A percentile compares a stretch with the other conserved stretches of the same genome.
Evolutionary conservation across 202 grass and related monocot genomes (phyloP).

Genomic region (Miscanthus sacchariflorus): DNA sequence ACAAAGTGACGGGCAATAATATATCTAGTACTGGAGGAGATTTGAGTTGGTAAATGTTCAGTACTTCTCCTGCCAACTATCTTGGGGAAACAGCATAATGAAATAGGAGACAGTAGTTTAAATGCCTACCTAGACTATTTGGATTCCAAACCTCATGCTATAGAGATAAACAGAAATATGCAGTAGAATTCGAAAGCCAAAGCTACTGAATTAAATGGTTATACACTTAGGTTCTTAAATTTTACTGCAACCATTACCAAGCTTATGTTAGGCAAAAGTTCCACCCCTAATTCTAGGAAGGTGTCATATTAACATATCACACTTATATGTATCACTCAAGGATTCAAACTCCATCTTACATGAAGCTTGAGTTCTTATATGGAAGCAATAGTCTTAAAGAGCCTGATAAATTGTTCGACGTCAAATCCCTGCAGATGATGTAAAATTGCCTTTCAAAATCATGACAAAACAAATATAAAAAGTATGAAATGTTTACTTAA

Average conservation of each 20-base stretch:
- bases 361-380: neutral
- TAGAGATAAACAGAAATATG: neutral
- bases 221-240: slow-evolving; percentile 8
- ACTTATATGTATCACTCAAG: slow-evolving; percentile 31
- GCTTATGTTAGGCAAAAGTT: slow-evolving; percentile 12
- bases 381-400: slow-evolving; percentile 20
- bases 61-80: neutral
- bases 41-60: neutral
- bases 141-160: neutral
- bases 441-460: slow-evolving; percentile 22
- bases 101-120: neutral
- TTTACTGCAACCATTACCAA: slow-evolving; percentile 5
- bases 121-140: neutral
- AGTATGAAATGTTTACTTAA: neutral
- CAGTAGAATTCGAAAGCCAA: neutral
- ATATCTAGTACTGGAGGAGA: neutral
- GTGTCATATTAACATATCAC: neutral
- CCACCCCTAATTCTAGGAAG: neutral
- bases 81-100: neutral
- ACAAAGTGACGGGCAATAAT: neutral
- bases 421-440: slow-evolving; percentile 66
- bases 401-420: slow-evolving; percentile 58
- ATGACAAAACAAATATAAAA: neutral
- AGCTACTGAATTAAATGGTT: neutral
- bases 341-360: slow-evolving; percentile 44